These are phyloP conservation scores for Brettanomyces custersianus DNA, from an alignment of 805 yeast genomes.

Conservation along the genomic window DNA sequence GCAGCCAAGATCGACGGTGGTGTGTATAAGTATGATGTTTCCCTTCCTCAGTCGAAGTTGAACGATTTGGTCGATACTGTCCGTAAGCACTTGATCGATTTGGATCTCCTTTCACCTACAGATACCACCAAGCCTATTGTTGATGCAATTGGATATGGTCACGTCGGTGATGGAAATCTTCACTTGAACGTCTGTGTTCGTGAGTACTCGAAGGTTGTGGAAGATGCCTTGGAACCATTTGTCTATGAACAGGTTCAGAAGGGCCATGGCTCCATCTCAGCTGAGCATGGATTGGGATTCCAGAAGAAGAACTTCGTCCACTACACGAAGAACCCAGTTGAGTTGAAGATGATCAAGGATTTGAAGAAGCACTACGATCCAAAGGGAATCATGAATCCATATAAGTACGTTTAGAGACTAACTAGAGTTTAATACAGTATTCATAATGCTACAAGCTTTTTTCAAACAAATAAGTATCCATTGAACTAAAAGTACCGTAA, in stretches of 20 bases:
- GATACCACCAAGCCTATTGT: conserved; percentile 66
- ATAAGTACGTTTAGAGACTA: conserved; percentile 78
- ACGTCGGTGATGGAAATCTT: conserved; percentile 93
- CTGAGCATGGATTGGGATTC: conserved; percentile 97
- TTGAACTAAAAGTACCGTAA: no score
- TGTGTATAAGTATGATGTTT: conserved; percentile 94
- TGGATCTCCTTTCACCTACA: conserved; percentile 53
- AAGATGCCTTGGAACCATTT: conserved; percentile 80
- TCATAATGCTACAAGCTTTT: no score
- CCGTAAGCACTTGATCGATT: conserved; percentile 46
- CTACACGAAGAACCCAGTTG: conserved; percentile 69
- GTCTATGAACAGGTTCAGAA: conserved; percentile 82
- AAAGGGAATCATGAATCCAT: conserved; percentile 86
- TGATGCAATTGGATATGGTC: conserved; percentile 94
- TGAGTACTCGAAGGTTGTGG: conserved; percentile 70
- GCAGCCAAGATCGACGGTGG: conserved; percentile 83
- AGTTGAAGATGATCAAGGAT: conserved; percentile 66
- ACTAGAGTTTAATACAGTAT: no score
- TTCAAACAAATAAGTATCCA: no score
- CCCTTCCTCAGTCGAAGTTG: conserved; percentile 74
- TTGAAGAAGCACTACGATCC: conserved; percentile 85
- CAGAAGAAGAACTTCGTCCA: conserved; percentile 87
- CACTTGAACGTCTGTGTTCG: conserved; percentile 91
- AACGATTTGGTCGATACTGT: conserved; percentile 78
- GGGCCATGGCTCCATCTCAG: conserved; percentile 81